Percentiles rank a stretch among this genome's conserved stretches.
Conservation (phyloP, 768 basidiomycete species). For the Brasilioporus rufonigricans region DNA sequence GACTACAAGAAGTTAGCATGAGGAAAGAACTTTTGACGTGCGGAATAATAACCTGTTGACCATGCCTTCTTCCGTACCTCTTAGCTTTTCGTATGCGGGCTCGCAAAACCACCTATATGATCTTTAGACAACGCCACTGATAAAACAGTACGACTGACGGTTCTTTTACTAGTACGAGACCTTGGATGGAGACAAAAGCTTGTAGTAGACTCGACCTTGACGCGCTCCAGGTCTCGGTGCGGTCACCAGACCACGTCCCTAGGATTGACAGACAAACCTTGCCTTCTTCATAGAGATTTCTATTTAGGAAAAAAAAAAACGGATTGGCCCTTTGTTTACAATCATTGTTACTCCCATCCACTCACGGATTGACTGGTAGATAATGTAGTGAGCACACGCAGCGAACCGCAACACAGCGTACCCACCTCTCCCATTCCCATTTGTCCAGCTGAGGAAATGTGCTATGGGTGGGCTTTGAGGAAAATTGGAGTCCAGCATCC, state of each 20-base stretch:
- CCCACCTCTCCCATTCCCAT: constrained; percentile 77
- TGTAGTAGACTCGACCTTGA: constrained; percentile 84
- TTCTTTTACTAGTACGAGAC: constrained; percentile 87
- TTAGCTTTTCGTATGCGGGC: constrained; percentile 89
- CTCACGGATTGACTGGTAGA: constrained; percentile 69
- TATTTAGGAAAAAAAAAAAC: constrained; percentile 30
- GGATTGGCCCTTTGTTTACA: background rate
- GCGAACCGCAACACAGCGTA: background rate
- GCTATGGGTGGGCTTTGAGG: constrained; percentile 82
- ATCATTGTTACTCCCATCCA: constrained; percentile 6
- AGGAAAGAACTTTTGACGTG: background rate
- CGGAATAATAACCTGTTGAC: constrained; percentile 66
- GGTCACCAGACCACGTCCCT: constrained; percentile 90
- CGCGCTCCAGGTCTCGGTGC: constrained; percentile 84
- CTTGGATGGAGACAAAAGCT: constrained; percentile 92
- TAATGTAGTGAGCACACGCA: background rate
- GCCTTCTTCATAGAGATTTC: constrained; percentile 92
- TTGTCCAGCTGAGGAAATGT: constrained; percentile 92
- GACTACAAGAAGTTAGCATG: constrained; percentile 44
- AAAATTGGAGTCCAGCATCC: constrained; percentile 84
- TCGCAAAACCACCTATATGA: constrained; percentile 79
- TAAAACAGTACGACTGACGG: constrained; percentile 55
- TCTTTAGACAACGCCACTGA: constrained; percentile 1
- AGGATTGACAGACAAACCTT: constrained; percentile 92
- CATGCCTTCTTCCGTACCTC: constrained; percentile 86